Evolutionary conservation across 306 rosid genomes (phyloP).

Genomic region (Amphicarpaea edgeworthii): DNA sequence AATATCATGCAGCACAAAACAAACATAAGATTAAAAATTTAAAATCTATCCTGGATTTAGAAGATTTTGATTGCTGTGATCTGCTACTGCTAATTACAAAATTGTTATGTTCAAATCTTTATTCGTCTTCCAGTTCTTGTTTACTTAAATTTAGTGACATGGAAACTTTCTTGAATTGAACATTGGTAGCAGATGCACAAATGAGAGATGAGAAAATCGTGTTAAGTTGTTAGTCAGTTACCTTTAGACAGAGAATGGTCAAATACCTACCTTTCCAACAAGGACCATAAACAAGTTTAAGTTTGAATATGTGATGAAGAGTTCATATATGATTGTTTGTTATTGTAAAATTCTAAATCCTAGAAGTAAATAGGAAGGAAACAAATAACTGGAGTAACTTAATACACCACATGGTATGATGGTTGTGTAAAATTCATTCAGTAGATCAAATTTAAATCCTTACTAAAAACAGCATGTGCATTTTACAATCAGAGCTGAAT

Average conservation of each 20-base stretch:
- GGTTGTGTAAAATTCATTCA: neutral
- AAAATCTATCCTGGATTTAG: conserved; percentile 17
- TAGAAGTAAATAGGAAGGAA: neutral
- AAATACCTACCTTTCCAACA: conserved; percentile 4
- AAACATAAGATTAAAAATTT: conserved; percentile 18
- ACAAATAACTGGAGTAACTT: neutral
- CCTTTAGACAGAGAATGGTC: neutral
- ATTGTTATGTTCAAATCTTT: conserved; percentile 11
- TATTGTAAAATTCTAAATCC: neutral
- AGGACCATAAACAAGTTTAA: conserved; percentile 16
- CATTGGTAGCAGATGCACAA: conserved; percentile 5
- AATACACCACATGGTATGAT: conserved; percentile 5
- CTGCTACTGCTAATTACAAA: neutral
- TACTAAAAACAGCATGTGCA: neutral
- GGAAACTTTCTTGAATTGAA: conserved; percentile 11
- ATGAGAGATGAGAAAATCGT: conserved; percentile 8
- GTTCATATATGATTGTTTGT: conserved; percentile 3
- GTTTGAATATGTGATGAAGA: conserved; percentile 1
- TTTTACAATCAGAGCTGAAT: neutral
- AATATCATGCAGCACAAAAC: conserved; percentile 1
- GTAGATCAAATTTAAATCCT: conserved; percentile 22
- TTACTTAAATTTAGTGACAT: neutral
- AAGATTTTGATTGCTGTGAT: neutral
- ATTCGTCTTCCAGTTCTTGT: conserved; percentile 29
- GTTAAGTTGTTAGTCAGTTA: neutral